phyloP scores from a whole-genome alignment of 768 basidiomycete species.

The Calocera viscosa region DNA sequence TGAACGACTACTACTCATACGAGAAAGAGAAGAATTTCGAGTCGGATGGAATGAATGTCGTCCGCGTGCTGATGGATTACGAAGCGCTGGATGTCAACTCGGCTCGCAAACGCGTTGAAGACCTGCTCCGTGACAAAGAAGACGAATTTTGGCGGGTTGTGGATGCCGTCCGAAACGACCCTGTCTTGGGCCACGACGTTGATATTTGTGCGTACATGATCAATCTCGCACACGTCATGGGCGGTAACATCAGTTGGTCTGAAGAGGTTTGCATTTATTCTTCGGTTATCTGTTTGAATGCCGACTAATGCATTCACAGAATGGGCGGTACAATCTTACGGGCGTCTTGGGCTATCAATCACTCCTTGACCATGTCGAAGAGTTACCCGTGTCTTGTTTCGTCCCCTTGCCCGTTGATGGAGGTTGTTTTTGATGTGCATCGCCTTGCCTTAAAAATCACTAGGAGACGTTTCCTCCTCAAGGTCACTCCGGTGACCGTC shows the following conservation, averaged over 20 bases:
- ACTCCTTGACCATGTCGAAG: background rate
- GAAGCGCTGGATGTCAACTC: background rate
- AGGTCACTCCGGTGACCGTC: background rate
- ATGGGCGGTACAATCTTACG: background rate
- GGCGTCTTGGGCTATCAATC: background rate
- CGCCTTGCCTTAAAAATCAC: background rate
- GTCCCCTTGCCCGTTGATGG: background rate
- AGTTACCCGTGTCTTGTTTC: background rate
- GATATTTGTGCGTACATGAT: background rate
- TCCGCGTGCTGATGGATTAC: background rate
- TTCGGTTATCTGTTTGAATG: background rate
- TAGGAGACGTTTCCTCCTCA: background rate
- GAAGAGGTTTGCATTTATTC: background rate
- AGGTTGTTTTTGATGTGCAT: background rate
- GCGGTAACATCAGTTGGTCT: conserved; percentile 4
- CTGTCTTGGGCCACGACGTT: background rate
- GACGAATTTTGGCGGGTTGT: background rate
- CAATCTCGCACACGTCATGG: conserved; percentile 4
- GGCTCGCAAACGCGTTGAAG: background rate
- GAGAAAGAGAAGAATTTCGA: conserved; percentile 4
- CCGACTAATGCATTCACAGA: background rate
- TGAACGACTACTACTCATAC: conserved; percentile 6
- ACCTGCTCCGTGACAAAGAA: background rate
- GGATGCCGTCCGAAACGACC: background rate
- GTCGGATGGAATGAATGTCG: conserved; percentile 1